Base-by-base conservation (phyloP, 441 rosid genomes). In the Kokia cookei region DNA sequence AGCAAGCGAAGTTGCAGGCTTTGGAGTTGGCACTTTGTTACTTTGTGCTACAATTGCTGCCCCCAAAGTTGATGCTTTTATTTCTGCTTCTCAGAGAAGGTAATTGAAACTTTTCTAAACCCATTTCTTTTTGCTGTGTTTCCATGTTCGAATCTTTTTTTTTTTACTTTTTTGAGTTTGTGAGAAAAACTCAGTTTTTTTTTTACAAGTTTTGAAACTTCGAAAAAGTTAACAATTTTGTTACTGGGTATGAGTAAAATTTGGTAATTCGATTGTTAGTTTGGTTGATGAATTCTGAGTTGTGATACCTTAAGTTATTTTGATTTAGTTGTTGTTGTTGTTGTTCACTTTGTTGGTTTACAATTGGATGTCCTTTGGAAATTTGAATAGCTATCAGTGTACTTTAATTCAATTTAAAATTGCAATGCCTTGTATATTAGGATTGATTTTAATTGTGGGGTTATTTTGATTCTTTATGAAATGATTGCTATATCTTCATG, bases 21-120 rank as follows among this genome's bases (percentile, higher is more conserved):
- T 29, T 60, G 65, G 65, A 29, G 65, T 60, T 29, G 65, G 65
- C 65, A 60, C 65, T 29, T 60, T 60, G 71, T 86, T 93, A 72
- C 77, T 89, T 1, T 82, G 89, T 72, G 90, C 89, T 74, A 82
- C 95, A 65, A 78, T 90, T 62, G 89, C 89, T 78, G 97, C 97
- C 29, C 95, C 98, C 0, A 91, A 82, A 65, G 79, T 91, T 27
- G 98, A 93, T 60, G 83, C 95, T 78, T 86, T 93, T 80, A 89
- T 93, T 40, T 89, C 98, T 76, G 74, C 91, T 83, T 86, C 95
- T 51, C 98, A 91, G 68, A 83, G 97, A 78, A 91, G 92, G 97
- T 90, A 7, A 60, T 5, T 59, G 37, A 51, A 13, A 57, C 14
- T 51, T 61, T 26, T 55, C 7, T 55, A 7, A 4, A 42, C 74